Evolutionary conservation across 2,329 filamentous ascomycete species (phyloP).

Genomic region (Aspergillus puulaauensis): DNA sequence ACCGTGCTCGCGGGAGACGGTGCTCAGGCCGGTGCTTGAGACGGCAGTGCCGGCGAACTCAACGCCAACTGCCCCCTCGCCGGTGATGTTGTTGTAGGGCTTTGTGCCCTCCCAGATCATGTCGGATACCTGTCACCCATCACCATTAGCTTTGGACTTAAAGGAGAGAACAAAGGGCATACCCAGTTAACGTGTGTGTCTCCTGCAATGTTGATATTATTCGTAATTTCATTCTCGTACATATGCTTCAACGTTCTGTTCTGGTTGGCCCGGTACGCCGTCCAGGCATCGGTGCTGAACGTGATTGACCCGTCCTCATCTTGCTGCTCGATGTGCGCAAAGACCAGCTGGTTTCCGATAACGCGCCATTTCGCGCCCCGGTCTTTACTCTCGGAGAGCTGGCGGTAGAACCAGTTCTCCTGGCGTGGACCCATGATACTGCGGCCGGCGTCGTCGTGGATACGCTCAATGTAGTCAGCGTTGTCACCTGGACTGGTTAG

Average conservation of each 20-base stretch:
- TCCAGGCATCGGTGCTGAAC: conserved; percentile 53
- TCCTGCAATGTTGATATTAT: conserved; percentile 72
- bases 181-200: conserved; percentile 70
- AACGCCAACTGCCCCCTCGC: conserved; percentile 58
- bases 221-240: conserved; percentile 66
- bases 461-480: conserved; percentile 59
- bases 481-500: conserved; percentile 53
- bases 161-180: background rate
- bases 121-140: conserved; percentile 38
- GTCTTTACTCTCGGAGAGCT: conserved; percentile 56
- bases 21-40: conserved; percentile 57
- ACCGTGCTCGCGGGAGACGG: conserved; percentile 50
- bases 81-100: conserved; percentile 55
- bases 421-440: conserved; percentile 70
- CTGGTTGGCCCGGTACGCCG: conserved; percentile 68
- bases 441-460: conserved; percentile 66
- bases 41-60: conserved; percentile 69
- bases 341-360: conserved; percentile 65
- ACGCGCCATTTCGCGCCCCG: conserved; percentile 70
- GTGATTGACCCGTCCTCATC: conserved; percentile 3
- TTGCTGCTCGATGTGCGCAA: conserved; percentile 13
- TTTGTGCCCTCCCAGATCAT: conserved; percentile 57
- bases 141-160: background rate
- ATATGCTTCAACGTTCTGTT: conserved; percentile 69
- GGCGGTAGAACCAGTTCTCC: conserved; percentile 71